Evolutionary conservation across 129 eudicot genomes (phyloP).

Genomic region (Helichrysum umbraculigerum): DNA sequence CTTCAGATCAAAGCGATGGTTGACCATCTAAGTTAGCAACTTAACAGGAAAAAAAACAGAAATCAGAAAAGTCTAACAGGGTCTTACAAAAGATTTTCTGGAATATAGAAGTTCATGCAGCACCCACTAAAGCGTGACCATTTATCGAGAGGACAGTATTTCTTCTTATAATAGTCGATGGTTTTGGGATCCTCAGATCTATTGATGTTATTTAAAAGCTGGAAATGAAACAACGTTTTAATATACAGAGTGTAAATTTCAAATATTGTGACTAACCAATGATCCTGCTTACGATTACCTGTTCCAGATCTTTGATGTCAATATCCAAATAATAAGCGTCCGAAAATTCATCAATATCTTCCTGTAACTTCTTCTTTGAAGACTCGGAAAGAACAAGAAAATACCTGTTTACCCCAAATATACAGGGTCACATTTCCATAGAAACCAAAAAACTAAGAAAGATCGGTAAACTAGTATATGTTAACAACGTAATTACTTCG

Average conservation of each 20-base stretch:
- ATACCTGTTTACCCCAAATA: conserved; percentile 44
- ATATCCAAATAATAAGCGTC: conserved; percentile 76
- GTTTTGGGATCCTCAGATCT: conserved; percentile 55
- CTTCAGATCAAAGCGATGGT: conserved; percentile 30
- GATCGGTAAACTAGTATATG: background rate
- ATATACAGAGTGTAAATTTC: background rate
- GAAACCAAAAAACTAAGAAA: background rate
- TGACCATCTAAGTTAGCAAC: background rate
- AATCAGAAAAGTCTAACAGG: background rate
- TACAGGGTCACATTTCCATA: conserved; percentile 6
- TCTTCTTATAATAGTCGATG: conserved; percentile 68
- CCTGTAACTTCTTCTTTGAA: conserved; percentile 63
- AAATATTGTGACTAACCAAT: background rate
- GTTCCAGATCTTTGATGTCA: conserved; percentile 64
- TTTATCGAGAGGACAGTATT: conserved; percentile 74
- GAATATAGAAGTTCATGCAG: conserved; percentile 66
- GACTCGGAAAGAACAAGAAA: conserved; percentile 75
- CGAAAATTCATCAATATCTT: conserved; percentile 84
- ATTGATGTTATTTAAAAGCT: conserved; percentile 60
- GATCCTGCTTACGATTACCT: conserved; percentile 39
- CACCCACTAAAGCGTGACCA: conserved; percentile 83
- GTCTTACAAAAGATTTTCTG: conserved; percentile 47
- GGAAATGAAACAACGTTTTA: conserved; percentile 10
- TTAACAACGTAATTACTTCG: conserved; percentile 52
- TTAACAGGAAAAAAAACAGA: background rate